Percentiles rank a stretch among this genome's conserved stretches.
These are phyloP conservation scores for Boletus rex-veris DNA, from an alignment of 768 basidiomycete genomes.

Conservation along the genomic window DNA sequence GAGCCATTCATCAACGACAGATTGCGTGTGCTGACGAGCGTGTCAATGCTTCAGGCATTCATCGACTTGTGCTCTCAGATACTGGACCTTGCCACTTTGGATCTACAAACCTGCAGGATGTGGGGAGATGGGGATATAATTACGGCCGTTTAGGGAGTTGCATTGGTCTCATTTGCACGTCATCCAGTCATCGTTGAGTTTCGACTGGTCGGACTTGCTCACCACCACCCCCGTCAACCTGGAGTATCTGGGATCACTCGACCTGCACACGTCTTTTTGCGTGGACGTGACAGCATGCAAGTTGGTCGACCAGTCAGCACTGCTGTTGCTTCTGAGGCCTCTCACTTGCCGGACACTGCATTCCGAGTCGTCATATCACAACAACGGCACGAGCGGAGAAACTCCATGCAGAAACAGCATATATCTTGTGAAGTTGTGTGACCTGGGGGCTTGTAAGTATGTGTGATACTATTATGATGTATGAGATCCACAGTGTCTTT, in stretches of 20 bases:
- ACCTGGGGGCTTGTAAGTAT: slow-evolving; percentile 5
- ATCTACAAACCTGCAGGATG: too few relatives aligned
- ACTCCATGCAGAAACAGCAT: slow-evolving; percentile 44
- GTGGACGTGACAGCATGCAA: slow-evolving; percentile 73
- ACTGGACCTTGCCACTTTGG: too few relatives aligned
- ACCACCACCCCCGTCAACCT: slow-evolving; percentile 54
- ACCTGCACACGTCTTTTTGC: slow-evolving; percentile 67
- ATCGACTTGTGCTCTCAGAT: too few relatives aligned
- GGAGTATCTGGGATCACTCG: slow-evolving; percentile 61
- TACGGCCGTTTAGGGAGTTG: too few relatives aligned
- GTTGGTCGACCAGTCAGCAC: slow-evolving; percentile 69
- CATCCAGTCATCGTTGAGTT: too few relatives aligned
- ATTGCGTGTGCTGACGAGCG: too few relatives aligned
- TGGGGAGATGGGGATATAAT: too few relatives aligned
- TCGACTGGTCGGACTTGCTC: slow-evolving; percentile 84
- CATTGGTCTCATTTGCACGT: too few relatives aligned
- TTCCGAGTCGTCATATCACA: slow-evolving; percentile 57
- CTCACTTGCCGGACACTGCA: slow-evolving; percentile 59
- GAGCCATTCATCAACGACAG: too few relatives aligned
- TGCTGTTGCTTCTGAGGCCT: slow-evolving; percentile 61
- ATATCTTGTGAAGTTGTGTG: slow-evolving; percentile 79
- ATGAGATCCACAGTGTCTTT: too few relatives aligned
- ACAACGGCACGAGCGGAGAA: slow-evolving; percentile 54
- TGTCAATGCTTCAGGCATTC: too few relatives aligned
- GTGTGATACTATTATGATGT: too few relatives aligned